Base-by-base conservation (phyloP, 2,329 filamentous ascomycete species). In the Passalora sequoiae region DNA sequence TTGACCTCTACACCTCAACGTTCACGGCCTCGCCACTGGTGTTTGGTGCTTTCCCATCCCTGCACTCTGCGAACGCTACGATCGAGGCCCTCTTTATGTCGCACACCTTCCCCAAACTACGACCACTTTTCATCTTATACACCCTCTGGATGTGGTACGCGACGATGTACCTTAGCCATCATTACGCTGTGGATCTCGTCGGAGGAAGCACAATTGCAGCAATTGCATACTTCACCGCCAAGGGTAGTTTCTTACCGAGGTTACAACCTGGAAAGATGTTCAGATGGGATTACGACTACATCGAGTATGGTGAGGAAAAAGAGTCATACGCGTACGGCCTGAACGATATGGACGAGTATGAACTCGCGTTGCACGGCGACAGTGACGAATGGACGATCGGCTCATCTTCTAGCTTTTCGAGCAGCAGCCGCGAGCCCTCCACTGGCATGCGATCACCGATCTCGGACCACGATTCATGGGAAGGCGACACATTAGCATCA, bases 141-240 rank as follows among this genome's bases (percentile, higher is more conserved):
- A 84, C 85, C 32, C 77, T 85, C 62, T 96, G 91, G 91, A 82
- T 96, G 59, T 96, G 89, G 86, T 97, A 91, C 89, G 86, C 89
- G 9, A 97, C 91, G 56, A 95, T 97, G 88, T 96, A 97, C 63
- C 78, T 97, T 40, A 94, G 87, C 60, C 91, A 97, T 68, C 91
- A 97, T 70, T 97, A 97, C 64, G 91, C 89, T 22, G 85, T 97
- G 29, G 91, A 97, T 65, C 74, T 97, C 38, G 87, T 96, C 19
- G 87, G 79, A 25, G 91, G 91, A 55, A 88, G 84, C 63, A 73
- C 95, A 38, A 51, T 50, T 38, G 58, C 53, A 62, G 66, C 70
- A 47, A 72, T 84, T 38, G 81, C 84, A 46, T 97, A 87, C 73
- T 94, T 91, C 69, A 79, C 88, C 49, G 80, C 85, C 44, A 86